Conservation (phyloP, 2,329 filamentous ascomycete genomes). For the Alternaria hordeiaustralica region DNA sequence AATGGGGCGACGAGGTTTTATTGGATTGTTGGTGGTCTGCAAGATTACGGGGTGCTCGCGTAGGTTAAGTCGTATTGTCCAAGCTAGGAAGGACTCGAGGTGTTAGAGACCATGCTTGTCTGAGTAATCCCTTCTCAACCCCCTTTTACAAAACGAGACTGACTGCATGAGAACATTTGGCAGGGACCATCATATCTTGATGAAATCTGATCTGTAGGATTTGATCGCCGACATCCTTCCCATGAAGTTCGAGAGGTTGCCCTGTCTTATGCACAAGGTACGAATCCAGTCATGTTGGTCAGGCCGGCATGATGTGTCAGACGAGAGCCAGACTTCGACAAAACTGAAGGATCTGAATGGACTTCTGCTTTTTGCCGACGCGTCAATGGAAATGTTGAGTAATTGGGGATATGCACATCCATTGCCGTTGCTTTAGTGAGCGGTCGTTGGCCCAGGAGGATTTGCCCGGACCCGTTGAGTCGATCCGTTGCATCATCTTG, state of each 20-base stretch:
- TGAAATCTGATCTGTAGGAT: not conserved
- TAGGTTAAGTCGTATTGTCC: not conserved
- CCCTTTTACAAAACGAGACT: not conserved
- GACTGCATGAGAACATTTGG: not conserved
- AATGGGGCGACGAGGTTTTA: not conserved
- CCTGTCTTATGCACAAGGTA: not conserved
- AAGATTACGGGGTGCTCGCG: not conserved
- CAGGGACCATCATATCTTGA: not conserved
- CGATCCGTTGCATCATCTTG: not conserved
- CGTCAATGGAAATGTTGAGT: not conserved
- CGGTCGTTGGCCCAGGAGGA: not conserved
- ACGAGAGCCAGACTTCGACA: not conserved
- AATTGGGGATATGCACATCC: not conserved
- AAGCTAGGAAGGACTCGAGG: not conserved
- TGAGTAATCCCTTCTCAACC: not conserved
- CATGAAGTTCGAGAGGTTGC: not conserved
- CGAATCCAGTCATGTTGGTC: not conserved
- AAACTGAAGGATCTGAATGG: not conserved
- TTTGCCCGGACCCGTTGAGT: not conserved
- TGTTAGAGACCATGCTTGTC: not conserved
- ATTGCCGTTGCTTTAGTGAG: not conserved
- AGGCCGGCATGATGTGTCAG: not conserved
- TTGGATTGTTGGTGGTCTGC: not conserved
- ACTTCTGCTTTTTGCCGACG: not conserved
- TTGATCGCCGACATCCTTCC: not conserved